These are phyloP conservation scores for Petrea volubilis DNA, from an alignment of 257 asterid species.

Conservation along the genomic window DNA sequence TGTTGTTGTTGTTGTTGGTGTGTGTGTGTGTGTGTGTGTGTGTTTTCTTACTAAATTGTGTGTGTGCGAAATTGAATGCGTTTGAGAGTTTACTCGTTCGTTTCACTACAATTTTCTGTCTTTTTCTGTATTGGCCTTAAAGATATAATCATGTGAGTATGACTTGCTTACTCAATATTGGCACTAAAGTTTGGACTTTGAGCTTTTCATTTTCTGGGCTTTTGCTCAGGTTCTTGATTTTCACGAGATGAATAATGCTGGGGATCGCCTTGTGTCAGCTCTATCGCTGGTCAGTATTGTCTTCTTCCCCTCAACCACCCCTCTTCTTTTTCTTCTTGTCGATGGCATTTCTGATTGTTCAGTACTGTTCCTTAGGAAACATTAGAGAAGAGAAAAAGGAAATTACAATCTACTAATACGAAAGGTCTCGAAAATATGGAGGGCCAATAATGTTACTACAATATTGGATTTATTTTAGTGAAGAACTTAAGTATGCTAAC, in stretches of 20 bases:
- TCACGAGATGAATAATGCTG: slow-evolving; percentile 80
- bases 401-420: background rate
- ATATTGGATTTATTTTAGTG: background rate
- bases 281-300: slow-evolving; percentile 69
- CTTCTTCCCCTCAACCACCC: no score
- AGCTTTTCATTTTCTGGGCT: slow-evolving; percentile 12
- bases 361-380: background rate
- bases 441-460: background rate
- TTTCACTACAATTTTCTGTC: background rate
- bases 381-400: background rate
- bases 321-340: background rate
- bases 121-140: background rate
- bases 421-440: background rate
- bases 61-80: no score
- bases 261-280: slow-evolving; percentile 83
- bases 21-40: no score
- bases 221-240: slow-evolving; percentile 75
- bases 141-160: background rate
- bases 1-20: no score
- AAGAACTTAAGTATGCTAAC: no score
- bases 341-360: background rate
- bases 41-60: no score
- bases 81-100: background rate
- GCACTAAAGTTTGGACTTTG: slow-evolving; percentile 14
- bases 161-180: background rate